Evolutionary conservation across 2,329 filamentous ascomycete genomes (phyloP).

Genomic region (Lasiodiplodia sp.): DNA sequence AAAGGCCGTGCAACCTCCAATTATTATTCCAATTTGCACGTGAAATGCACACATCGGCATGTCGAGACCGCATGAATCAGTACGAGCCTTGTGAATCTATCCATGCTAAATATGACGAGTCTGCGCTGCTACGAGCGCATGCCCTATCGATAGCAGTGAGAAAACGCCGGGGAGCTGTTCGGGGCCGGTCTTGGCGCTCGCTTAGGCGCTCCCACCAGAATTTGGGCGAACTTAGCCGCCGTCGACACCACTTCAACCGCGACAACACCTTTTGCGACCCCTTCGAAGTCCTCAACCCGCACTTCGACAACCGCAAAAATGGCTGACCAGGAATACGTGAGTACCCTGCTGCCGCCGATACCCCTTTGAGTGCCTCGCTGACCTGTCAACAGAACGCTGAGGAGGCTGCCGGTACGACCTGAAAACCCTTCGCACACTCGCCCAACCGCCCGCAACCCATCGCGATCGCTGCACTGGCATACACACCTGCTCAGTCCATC

Average conservation of each 20-base stretch:
- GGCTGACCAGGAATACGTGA: slow-evolving; percentile 89
- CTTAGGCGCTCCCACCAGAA: slow-evolving; percentile 27
- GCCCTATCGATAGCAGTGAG: slow-evolving; percentile 16
- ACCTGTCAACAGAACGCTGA: slow-evolving; percentile 77
- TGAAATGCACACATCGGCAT: not conserved
- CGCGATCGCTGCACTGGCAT: slow-evolving; percentile 26
- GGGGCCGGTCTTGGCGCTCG: slow-evolving; percentile 29
- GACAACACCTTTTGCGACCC: slow-evolving; percentile 35
- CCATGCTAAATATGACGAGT: not conserved
- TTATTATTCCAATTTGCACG: not conserved
- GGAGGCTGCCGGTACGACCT: slow-evolving; percentile 80
- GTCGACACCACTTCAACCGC: slow-evolving; percentile 43
- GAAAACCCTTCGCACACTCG: slow-evolving; percentile 32
- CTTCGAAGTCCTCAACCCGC: slow-evolving; percentile 40
- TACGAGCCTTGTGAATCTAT: not conserved
- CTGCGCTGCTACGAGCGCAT: not conserved
- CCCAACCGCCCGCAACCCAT: slow-evolving; percentile 30
- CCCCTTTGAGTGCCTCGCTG: slow-evolving; percentile 34
- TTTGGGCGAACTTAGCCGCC: slow-evolving; percentile 23
- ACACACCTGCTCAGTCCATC: slow-evolving; percentile 27
- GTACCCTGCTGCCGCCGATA: slow-evolving; percentile 51
- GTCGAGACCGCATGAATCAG: not conserved
- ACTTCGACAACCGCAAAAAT: slow-evolving; percentile 68
- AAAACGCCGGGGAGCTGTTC: slow-evolving; percentile 7
- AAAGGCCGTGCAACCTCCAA: slow-evolving; percentile 26